A percentile compares a stretch with the other conserved stretches of the same genome.
These are phyloP conservation scores for Eimeria praecox DNA, from an alignment of 169 alveolate genomes.

Conservation along the genomic window DNA sequence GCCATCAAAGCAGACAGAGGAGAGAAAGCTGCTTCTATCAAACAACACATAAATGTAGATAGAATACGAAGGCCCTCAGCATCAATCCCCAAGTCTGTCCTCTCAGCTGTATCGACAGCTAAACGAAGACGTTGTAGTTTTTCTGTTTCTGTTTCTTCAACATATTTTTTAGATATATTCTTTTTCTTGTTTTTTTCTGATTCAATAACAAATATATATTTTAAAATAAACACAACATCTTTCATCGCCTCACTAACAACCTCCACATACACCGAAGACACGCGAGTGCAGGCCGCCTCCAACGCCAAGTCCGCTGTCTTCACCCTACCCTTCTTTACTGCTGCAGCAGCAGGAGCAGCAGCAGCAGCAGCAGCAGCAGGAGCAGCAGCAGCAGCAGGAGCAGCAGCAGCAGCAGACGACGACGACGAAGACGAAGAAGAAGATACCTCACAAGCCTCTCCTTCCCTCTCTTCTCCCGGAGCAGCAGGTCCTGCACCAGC, in stretches of 20 bases:
- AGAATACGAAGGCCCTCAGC: background rate
- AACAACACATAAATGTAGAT: background rate
- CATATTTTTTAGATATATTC: background rate
- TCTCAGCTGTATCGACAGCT: constrained; percentile 10
- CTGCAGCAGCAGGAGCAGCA: background rate
- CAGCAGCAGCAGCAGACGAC: too few species aligned
- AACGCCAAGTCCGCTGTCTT: background rate
- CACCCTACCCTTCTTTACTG: background rate
- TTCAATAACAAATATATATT: background rate
- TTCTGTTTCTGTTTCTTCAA: constrained; percentile 3
- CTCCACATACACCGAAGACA: constrained; percentile 45
- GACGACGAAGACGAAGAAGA: too few species aligned
- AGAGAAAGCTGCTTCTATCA: background rate
- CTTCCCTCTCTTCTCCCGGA: background rate
- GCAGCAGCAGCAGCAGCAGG: background rate
- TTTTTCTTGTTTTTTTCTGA: background rate
- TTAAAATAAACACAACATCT: constrained; percentile 11
- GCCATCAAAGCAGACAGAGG: constrained; percentile 36
- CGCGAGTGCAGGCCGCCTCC: constrained; percentile 76
- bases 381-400: too few species aligned
- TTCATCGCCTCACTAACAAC: constrained; percentile 32
- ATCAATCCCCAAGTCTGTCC: background rate
- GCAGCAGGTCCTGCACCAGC: too few species aligned
- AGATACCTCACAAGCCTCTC: too few species aligned
- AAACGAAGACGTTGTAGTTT: constrained; percentile 14